phyloP scores from a whole-genome alignment of 371 early-diverging fungal species.

The Mortierella sp. region DNA sequence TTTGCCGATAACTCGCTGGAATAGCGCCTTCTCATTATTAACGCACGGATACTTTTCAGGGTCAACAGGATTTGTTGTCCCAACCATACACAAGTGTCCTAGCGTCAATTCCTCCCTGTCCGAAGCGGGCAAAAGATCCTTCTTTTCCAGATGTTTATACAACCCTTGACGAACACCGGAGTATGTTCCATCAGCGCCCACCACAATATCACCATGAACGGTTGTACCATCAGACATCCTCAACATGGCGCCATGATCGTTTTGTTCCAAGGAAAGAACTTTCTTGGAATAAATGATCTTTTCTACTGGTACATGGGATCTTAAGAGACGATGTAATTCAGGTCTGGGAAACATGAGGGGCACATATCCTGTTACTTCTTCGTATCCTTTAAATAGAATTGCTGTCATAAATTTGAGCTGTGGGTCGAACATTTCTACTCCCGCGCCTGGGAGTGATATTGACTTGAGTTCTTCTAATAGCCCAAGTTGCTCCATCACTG shows the following conservation, averaged over 20 bases:
- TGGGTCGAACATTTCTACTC: conserved; percentile 9
- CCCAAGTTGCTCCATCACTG: conserved; percentile 31
- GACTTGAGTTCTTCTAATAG: conserved; percentile 17
- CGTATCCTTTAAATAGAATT: conserved; percentile 6
- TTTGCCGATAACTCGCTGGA: conserved; percentile 3
- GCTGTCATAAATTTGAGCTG: conserved; percentile 1
- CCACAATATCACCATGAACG: conserved; percentile 20
- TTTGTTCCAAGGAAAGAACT: not conserved
- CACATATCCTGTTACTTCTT: conserved; percentile 24
- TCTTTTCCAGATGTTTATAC: conserved; percentile 16
- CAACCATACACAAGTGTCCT: conserved; percentile 30
- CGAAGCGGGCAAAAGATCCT: not conserved
- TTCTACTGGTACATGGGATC: conserved; percentile 19
- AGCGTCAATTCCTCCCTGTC: conserved; percentile 22
- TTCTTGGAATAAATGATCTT: conserved; percentile 15
- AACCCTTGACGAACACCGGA: conserved; percentile 29
- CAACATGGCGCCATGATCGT: conserved; percentile 9
- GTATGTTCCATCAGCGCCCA: conserved; percentile 39
- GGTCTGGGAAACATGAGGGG: conserved; percentile 27
- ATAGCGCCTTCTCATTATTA: not conserved
- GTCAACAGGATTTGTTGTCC: conserved; percentile 21
- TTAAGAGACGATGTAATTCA: conserved; percentile 16
- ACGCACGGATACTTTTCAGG: conserved; percentile 12
- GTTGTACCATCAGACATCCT: not conserved
- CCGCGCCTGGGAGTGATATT: conserved; percentile 16